A percentile compares a stretch with the other conserved stretches of the same genome.
phyloP scores from a whole-genome alignment of 768 basidiomycete genomes.

The Tylopilus vinaceipallidus region DNA sequence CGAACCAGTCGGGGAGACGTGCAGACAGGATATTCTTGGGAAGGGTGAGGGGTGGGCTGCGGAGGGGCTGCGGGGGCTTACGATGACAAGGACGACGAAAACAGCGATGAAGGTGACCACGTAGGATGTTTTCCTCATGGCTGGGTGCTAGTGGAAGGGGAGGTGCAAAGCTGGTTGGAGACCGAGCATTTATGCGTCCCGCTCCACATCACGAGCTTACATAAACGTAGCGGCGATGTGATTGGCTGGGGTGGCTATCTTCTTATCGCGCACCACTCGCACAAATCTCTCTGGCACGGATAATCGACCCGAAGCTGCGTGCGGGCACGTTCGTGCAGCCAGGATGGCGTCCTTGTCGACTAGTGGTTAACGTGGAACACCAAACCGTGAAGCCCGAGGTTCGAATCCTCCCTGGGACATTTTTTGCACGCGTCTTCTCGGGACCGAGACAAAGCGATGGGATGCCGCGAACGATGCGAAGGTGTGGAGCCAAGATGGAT shows the following conservation, averaged over 20 bases:
- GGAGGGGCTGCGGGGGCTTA: slow-evolving; percentile 32
- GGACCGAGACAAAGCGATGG: neutral
- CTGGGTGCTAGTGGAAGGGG: neutral
- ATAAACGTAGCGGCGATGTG: neutral
- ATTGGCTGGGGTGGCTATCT: neutral
- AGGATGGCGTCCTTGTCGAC: slow-evolving; percentile 40
- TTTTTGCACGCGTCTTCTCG: slow-evolving; percentile 7
- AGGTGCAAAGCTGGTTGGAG: neutral
- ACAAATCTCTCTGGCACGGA: slow-evolving; percentile 21
- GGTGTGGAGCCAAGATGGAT: no score
- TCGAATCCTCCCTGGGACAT: slow-evolving; percentile 39
- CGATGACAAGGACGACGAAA: slow-evolving; percentile 47
- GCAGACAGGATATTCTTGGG: slow-evolving; percentile 57
- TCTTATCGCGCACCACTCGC: slow-evolving; percentile 25
- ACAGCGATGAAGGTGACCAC: slow-evolving; percentile 61
- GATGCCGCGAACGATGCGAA: neutral
- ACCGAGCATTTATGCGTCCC: neutral
- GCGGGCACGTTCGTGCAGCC: no score
- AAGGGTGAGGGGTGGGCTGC: neutral
- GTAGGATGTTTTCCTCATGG: slow-evolving; percentile 71
- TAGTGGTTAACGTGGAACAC: slow-evolving; percentile 42
- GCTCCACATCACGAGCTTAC: slow-evolving; percentile 2
- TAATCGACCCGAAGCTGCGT: no score
- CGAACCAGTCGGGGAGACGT: slow-evolving; percentile 63
- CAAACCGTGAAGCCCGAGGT: slow-evolving; percentile 40